Evolutionary conservation across 2,329 filamentous ascomycete genomes (phyloP), one percentile per base, ranked within the genome.

Genomic region (Neonectria magnoliae): DNA sequence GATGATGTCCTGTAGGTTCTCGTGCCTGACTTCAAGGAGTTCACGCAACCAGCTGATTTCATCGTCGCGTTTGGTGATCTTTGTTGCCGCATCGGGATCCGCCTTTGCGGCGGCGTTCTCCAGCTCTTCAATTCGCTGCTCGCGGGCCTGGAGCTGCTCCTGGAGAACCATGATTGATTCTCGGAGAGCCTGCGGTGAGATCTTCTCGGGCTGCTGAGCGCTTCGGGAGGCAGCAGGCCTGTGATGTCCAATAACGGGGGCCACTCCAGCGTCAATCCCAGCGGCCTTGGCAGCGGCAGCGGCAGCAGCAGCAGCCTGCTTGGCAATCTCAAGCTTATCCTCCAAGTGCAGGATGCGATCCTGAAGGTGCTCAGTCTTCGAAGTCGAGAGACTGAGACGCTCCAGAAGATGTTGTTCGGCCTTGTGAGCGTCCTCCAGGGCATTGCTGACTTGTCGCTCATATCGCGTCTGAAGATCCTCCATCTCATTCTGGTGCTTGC

Each of bases 141-240:
- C 96, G 57, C 96, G 94, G 72, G 96, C 93, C 78, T 98, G 96
- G 7, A 99, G 86, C 79, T 99, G 96, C 78, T 98, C 95, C 80
- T 99, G 96, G 27, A 99, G 85, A 18, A 98, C 96, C 80, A 97
- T 90, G 76, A 99, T 98, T 1, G 94, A 97, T 80, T 99, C 96
- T 31, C 96, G 91, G 33, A 99, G 87, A 7, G 96, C 96, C 79
- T 98, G 95, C 1, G 94, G 93, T 2, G 95, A 98, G 62, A 98
- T 93, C 84, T 92, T 97, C 77, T 96, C 93, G 0, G 93, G 92
- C 4, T 90, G 80, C 22, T 86, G 85, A 64, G 82, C 76, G 70
- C 78, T 81, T 27, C 82, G 80, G 6, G 67, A 62, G 6, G 65
- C 60, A 41, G 66, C 57, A 50, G 70, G 57, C 54, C 67, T 72